Evolutionary conservation across 164 flowering plant genomes (phyloP), one percentile per base, ranked within the genome.

Genomic region (Tinospora cordifolia): DNA sequence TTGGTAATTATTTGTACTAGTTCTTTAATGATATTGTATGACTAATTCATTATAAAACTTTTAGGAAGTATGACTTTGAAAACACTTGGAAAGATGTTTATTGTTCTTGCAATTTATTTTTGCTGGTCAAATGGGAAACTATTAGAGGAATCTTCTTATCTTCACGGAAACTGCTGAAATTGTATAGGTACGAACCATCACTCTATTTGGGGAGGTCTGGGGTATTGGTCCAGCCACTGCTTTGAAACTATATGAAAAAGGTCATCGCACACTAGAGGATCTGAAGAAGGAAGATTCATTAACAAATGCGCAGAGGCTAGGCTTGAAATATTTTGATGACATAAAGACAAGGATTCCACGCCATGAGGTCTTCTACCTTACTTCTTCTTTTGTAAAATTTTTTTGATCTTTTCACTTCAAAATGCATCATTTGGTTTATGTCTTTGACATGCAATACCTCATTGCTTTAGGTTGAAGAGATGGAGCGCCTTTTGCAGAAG

Each of bases 201-300:
- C 80, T 66, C 79, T 90, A 62, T 90, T 94, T 84, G 99, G 97
- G 54, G 97, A 94, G 79, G 90, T 92, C 67, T 92, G 99, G 98
- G 99, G 98, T 27, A 81, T 94, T 80, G 99, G 98, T 77, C 98
- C 99, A 30, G 90, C 99, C 71, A 94, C 98, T 71, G 95, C 97
- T 49, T 77, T 87, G 74, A 92, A 90, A 81, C 83, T 92, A 17
- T 90, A 90, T 77, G 97, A 90, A 65, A 94, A 90, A 80, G 97
- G 98, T 54, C 77, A 89, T 65, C 88, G 99, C 38, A 86, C 88
- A 40, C 82, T 94, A 17, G 88, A 89, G 64, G 98, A 94, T 77
- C 77, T 94, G 73, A 79, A 81, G 79, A 83, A 80, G 25, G 97
- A 94, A 38, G 86, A 80, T 38, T 85, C 98, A 13, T 79, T 94